Conservation (phyloP, 2,329 filamentous ascomycete genomes). For the Trichoderma harzianum region DNA sequence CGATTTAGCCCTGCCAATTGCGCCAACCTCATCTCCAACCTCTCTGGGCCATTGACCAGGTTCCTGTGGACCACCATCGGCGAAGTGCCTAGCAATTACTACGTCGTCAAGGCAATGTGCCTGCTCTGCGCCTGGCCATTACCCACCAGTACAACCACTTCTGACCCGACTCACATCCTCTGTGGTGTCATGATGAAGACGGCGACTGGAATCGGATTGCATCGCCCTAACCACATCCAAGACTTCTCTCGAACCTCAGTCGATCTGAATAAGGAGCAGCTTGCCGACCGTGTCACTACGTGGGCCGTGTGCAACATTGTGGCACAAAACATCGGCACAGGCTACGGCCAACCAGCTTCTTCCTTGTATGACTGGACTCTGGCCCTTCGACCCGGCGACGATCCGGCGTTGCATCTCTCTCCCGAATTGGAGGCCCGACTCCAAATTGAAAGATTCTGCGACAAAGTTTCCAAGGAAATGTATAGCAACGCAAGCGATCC, state of each 20-base stretch:
- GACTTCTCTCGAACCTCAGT: conserved; percentile 76
- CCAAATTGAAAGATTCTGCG: conserved; percentile 70
- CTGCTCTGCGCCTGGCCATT: conserved; percentile 79
- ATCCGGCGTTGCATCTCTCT: conserved; percentile 56
- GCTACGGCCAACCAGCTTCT: conserved; percentile 77
- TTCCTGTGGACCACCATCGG: conserved; percentile 75
- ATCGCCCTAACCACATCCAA: conserved; percentile 76
- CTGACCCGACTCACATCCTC: conserved; percentile 77
- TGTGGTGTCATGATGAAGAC: conserved; percentile 85
- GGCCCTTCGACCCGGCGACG: conserved; percentile 57
- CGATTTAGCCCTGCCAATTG: conserved; percentile 58
- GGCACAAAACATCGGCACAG: conserved; percentile 76
- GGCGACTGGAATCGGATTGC: conserved; percentile 77
- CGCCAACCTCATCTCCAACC: conserved; percentile 60
- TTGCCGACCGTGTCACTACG: conserved; percentile 73
- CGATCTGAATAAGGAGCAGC: conserved; percentile 73
- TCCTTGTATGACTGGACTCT: conserved; percentile 74
- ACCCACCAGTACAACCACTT: conserved; percentile 75
- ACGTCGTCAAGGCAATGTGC: conserved; percentile 77
- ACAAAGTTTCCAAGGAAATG: conserved; percentile 75
- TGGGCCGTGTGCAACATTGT: conserved; percentile 87
- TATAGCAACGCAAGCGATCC: conserved; percentile 75
- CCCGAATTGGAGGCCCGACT: conserved; percentile 64
- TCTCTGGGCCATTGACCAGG: conserved; percentile 66
- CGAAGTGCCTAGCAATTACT: conserved; percentile 74